A percentile compares a stretch with the other conserved stretches of the same genome.
Evolutionary conservation across 805 yeast genomes (phyloP).

Genomic region (Hanseniaspora clermontiae): DNA sequence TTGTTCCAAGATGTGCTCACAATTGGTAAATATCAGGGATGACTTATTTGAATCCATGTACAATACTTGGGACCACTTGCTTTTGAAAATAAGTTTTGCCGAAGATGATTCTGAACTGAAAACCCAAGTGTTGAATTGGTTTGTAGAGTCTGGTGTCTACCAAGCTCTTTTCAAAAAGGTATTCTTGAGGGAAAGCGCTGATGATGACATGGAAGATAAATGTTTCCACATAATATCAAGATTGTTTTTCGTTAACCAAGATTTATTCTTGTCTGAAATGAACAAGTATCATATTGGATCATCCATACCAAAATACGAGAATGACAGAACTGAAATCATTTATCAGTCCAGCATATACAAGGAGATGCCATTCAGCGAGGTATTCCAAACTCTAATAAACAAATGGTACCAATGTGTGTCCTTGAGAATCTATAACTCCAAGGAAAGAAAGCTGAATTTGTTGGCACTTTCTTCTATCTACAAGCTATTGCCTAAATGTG

Average conservation of each 20-base stretch:
- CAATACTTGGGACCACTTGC: slow-evolving; percentile 26
- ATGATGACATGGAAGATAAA: slow-evolving; percentile 27
- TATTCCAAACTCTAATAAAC: slow-evolving; percentile 24
- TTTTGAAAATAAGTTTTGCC: slow-evolving; percentile 14
- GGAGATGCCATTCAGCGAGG: slow-evolving; percentile 22
- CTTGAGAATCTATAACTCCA: slow-evolving; percentile 55
- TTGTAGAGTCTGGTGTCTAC: slow-evolving; percentile 22
- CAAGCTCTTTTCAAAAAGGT: slow-evolving; percentile 22
- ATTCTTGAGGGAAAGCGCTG: slow-evolving; percentile 24
- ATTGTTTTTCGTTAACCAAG: slow-evolving; percentile 27
- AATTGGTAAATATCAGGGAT: slow-evolving; percentile 52
- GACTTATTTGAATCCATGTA: slow-evolving; percentile 47
- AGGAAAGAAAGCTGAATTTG: slow-evolving; percentile 55
- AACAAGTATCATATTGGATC: background rate
- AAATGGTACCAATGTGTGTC: slow-evolving; percentile 35
- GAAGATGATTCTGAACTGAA: slow-evolving; percentile 12
- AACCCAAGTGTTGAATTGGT: slow-evolving; percentile 19
- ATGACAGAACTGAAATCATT: slow-evolving; percentile 15
- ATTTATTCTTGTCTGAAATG: slow-evolving; percentile 16
- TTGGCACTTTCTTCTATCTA: slow-evolving; percentile 48
- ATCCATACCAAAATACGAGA: slow-evolving; percentile 3
- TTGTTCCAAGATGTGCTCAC: slow-evolving; percentile 40
- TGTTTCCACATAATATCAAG: slow-evolving; percentile 29
- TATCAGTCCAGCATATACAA: slow-evolving; percentile 20
- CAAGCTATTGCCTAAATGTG: slow-evolving; percentile 21